Conservation (phyloP, 2,329 filamentous ascomycete species). For the Aspergillus jensenii region DNA sequence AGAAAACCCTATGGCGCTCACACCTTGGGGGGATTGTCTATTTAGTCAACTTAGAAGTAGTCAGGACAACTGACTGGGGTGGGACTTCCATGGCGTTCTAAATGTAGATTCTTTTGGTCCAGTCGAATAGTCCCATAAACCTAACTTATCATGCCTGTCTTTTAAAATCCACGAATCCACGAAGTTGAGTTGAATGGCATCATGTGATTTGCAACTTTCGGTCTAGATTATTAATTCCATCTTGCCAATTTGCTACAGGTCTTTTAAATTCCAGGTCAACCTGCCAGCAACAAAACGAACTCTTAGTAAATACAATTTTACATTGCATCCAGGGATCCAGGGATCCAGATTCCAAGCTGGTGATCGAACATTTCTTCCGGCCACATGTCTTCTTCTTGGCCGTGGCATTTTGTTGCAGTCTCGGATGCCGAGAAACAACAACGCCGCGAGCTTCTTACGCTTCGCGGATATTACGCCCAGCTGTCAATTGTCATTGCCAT, state of each 20-base stretch:
- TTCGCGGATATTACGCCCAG: conserved; percentile 57
- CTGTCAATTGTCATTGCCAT: conserved; percentile 51
- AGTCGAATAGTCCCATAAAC: conserved; percentile 24
- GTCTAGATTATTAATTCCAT: conserved; percentile 4
- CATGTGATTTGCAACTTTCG: conserved; percentile 2
- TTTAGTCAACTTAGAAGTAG: conserved; percentile 39
- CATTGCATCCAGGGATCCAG: neutral
- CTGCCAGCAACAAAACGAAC: no score
- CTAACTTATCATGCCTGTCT: conserved; percentile 3
- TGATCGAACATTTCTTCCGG: neutral
- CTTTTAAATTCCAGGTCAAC: no score
- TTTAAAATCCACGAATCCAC: neutral
- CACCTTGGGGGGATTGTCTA: conserved; percentile 23
- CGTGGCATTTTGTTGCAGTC: conserved; percentile 56
- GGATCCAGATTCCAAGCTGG: neutral
- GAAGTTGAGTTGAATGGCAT: neutral
- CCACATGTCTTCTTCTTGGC: conserved; percentile 34
- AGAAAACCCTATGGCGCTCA: conserved; percentile 21
- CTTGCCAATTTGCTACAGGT: neutral
- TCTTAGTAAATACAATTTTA: neutral
- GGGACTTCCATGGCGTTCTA: conserved; percentile 38
- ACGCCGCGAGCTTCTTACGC: conserved; percentile 54
- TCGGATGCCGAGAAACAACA: conserved; percentile 50
- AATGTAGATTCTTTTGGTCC: conserved; percentile 37
- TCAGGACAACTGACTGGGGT: conserved; percentile 33